Evolutionary conservation across 306 rosid species (phyloP).

Genomic region (Rosa rugosa): DNA sequence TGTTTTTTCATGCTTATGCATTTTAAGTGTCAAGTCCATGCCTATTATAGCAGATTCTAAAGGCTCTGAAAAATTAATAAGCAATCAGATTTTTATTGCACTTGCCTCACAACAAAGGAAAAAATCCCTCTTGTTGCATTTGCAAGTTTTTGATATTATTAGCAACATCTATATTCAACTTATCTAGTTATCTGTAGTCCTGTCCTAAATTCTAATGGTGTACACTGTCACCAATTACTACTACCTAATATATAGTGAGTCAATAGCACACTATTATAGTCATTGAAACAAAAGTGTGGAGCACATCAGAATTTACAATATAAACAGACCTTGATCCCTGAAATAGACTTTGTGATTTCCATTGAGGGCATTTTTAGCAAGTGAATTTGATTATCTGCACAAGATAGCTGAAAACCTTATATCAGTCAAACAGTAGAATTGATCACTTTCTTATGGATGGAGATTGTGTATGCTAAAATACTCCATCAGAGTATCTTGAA

Average conservation of each 20-base stretch:
- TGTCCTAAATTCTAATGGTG: neutral
- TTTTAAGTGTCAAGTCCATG: neutral
- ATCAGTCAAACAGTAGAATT: constrained; percentile 48
- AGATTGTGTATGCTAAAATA: constrained; percentile 14
- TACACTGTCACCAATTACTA: neutral
- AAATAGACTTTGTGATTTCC: constrained; percentile 83
- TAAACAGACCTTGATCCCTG: constrained; percentile 89
- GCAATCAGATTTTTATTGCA: neutral
- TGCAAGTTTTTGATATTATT: neutral
- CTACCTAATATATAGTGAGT: neutral
- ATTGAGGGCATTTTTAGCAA: constrained; percentile 77
- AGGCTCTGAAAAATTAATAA: neutral
- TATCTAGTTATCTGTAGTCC: neutral
- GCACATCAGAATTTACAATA: neutral
- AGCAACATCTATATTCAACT: neutral
- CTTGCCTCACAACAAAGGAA: neutral
- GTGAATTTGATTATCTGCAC: constrained; percentile 93
- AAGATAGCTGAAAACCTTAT: constrained; percentile 66
- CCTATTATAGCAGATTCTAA: neutral
- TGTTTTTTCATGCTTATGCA: neutral
- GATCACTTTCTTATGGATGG: constrained; percentile 20
- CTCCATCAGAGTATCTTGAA: constrained; percentile 11
- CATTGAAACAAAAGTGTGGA: neutral
- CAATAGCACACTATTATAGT: neutral
- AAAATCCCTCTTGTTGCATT: neutral